Evolutionary conservation across 2,329 filamentous ascomycete genomes (phyloP).

Genomic region (Periglandula ipomoeae): DNA sequence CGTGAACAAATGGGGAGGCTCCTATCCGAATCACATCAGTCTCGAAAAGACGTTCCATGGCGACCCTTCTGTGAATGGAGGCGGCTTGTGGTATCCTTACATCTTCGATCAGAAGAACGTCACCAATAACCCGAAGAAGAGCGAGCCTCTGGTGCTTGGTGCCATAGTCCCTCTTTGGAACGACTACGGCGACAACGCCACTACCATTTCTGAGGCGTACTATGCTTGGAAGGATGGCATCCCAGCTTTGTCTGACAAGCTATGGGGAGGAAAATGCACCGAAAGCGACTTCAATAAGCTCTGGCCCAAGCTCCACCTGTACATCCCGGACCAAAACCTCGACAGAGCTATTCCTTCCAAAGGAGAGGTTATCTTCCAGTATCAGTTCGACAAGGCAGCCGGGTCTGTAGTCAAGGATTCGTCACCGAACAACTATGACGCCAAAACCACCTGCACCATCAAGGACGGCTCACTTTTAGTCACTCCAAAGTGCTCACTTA

Average conservation of each 20-base stretch:
- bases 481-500: constrained; percentile 28
- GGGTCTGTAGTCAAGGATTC: constrained; percentile 2
- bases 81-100: background rate
- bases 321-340: constrained; percentile 14
- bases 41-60: constrained; percentile 17
- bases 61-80: background rate
- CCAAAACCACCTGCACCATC: constrained; percentile 25
- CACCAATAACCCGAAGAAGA: constrained; percentile 10
- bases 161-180: constrained; percentile 12
- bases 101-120: constrained; percentile 12
- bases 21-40: constrained; percentile 8
- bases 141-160: constrained; percentile 10
- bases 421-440: constrained; percentile 15
- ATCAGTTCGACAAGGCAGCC: background rate
- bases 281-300: background rate
- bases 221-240: constrained; percentile 11
- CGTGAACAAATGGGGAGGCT: constrained; percentile 16
- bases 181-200: constrained; percentile 10
- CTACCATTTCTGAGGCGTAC: constrained; percentile 11
- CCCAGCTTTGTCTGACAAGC: constrained; percentile 11
- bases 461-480: constrained; percentile 20
- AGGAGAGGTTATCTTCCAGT: constrained; percentile 10
- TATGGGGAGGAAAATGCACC: constrained; percentile 9
- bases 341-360: constrained; percentile 10
- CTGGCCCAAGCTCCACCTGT: constrained; percentile 7